Percentiles rank a stretch among this genome's conserved stretches.
phyloP scores from a whole-genome alignment of 805 yeast genomes.

The Candida mattraensis region DNA sequence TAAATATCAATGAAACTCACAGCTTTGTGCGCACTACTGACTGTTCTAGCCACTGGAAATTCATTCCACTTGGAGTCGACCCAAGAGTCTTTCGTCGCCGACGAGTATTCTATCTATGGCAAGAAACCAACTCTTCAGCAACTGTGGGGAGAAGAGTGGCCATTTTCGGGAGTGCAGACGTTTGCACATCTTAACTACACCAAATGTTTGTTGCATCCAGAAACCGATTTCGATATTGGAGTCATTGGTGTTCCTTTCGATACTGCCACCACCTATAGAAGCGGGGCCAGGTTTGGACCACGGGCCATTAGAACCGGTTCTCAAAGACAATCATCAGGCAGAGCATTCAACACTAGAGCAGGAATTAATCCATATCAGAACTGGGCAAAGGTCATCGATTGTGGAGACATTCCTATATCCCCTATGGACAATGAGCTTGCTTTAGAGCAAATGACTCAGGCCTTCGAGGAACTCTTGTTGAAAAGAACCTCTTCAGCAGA shows the following conservation, averaged over 20 bases:
- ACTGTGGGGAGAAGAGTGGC: constrained; percentile 76
- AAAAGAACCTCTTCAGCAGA: constrained; percentile 31
- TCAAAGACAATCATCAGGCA: constrained; percentile 63
- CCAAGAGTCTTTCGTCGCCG: too few species aligned
- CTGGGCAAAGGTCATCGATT: constrained; percentile 53
- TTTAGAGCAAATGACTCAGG: constrained; percentile 52
- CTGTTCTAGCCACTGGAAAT: too few species aligned
- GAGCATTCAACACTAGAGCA: constrained; percentile 69
- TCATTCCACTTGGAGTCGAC: too few species aligned
- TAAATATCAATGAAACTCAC: too few species aligned
- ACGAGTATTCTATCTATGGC: too few species aligned
- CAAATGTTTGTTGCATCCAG: constrained; percentile 53
- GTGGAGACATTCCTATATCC: constrained; percentile 58
- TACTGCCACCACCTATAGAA: constrained; percentile 11
- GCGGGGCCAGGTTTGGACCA: constrained; percentile 49
- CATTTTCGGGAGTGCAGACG: constrained; percentile 62
- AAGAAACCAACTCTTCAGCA: constrained; percentile 54
- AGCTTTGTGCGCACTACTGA: too few species aligned
- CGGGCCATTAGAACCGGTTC: constrained; percentile 66
- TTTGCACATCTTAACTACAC: constrained; percentile 72
- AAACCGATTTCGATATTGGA: constrained; percentile 61
- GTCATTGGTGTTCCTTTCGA: constrained; percentile 30
- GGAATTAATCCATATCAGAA: constrained; percentile 47
- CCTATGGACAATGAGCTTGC: constrained; percentile 60
- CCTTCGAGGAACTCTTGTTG: constrained; percentile 53